Conservation (phyloP, 2,329 filamentous ascomycete genomes). For the Talaromyces sp. region DNA sequence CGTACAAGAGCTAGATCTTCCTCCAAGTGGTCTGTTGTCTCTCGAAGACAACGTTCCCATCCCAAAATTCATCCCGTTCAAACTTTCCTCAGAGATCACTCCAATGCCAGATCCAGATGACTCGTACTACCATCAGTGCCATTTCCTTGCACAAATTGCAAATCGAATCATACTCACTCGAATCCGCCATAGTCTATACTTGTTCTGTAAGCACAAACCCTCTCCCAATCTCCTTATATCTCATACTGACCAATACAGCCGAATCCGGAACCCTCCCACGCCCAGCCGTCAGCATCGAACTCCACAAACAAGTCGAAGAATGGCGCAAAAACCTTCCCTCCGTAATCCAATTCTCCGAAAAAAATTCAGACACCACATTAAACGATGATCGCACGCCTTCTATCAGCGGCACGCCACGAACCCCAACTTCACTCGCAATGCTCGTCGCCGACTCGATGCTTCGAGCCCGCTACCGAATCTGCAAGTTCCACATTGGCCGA, state of each 20-base stretch:
- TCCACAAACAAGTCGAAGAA: conserved; percentile 56
- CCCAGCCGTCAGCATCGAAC: conserved; percentile 51
- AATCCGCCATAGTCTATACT: conserved; percentile 53
- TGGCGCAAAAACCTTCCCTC: conserved; percentile 54
- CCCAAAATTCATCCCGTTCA: conserved; percentile 53
- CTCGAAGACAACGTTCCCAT: conserved; percentile 55
- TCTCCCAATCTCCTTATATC: conserved; percentile 9
- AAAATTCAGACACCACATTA: conserved; percentile 21
- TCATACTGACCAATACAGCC: conserved; percentile 25
- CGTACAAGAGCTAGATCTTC: conserved; percentile 55
- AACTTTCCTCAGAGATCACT: conserved; percentile 34
- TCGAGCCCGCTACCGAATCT: conserved; percentile 38
- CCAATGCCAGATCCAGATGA: conserved; percentile 48
- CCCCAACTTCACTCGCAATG: conserved; percentile 34
- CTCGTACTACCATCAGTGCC: conserved; percentile 55
- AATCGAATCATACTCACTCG: conserved; percentile 57
- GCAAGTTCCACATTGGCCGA: conserved; percentile 43
- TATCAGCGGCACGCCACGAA: conserved; percentile 25
- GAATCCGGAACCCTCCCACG: conserved; percentile 48
- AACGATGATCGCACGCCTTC: conserved; percentile 25
- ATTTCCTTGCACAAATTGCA: conserved; percentile 57
- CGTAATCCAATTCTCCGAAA: conserved; percentile 48
- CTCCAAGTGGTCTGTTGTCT: conserved; percentile 51
- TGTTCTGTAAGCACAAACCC: conserved; percentile 40
- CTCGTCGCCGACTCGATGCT: conserved; percentile 42